Base-by-base conservation (phyloP, 139 green algal genomes). In the Zygnema cylindricum region DNA sequence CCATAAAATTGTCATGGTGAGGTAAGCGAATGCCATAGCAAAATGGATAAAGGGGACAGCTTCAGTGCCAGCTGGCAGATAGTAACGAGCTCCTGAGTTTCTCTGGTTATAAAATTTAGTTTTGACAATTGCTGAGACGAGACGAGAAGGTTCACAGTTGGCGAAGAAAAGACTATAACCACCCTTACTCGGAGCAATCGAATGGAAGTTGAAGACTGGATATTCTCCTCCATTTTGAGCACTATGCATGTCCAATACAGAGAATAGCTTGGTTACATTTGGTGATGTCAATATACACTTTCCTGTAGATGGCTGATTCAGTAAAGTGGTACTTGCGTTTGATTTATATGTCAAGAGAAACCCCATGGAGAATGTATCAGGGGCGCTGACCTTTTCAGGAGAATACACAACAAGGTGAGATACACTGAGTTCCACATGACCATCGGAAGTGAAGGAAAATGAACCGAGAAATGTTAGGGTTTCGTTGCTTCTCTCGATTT, bases 301-400 rank as follows among this genome's bases (percentile, higher is more conserved):
- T 36, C 69, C 69, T 55, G 69, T 38, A 39, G 76, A 83, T 36
- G 43, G 1, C 41, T 54, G 57, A 33, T 49, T 33, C 41, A 83
- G 30, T 0, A 83, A 33, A 16, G 7, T 63, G 49, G 7, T 63
- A 16, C 49, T 63, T 63, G 49, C 49, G 16, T 63, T 63, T 7
- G 16, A 63, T 16, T 63, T 16, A 16, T 16, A 16, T 7, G 16
- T 63, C 7, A 63, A 63, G 16, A 63, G 16, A 33, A 83, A 83
- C 69, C 76, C 76, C 76, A 83, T 83, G 32, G 76, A 83, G 69
- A 69, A 83, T 33, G 76, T 83, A 21, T 83, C 76, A 11, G 76
- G 76, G 32, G n/a, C 76, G 41, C 41, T 83, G 43, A 54, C 43
- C 49, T 83, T 83, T 21, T 83, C 76, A 0, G 76, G 76, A 55